phyloP scores from a whole-genome alignment of 179 eudicot genomes.

The Beta lomatogona region DNA sequence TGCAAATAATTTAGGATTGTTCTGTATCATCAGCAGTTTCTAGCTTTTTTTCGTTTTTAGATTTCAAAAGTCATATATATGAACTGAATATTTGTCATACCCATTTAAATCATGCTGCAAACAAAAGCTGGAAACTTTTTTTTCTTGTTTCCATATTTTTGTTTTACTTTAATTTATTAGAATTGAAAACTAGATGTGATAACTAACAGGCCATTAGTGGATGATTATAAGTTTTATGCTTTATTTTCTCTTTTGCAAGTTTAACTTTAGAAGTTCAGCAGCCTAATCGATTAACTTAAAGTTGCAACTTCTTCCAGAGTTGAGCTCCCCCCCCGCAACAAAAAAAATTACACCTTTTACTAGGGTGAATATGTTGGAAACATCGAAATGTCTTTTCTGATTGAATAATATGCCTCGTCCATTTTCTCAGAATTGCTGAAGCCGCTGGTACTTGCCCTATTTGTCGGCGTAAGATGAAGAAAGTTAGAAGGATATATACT shows the following conservation, averaged over 20 bases:
- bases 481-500: slow-evolving; percentile 67
- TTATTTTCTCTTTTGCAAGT: not conserved
- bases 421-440: slow-evolving; percentile 44
- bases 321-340: not conserved
- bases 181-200: too few relatives aligned
- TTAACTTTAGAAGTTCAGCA: not conserved
- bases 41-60: too few relatives aligned
- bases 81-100: too few relatives aligned
- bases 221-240: too few relatives aligned
- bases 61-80: too few relatives aligned
- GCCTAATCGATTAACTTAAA: not conserved
- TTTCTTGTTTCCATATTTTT: too few relatives aligned
- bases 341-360: not conserved
- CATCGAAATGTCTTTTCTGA: not conserved
- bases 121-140: too few relatives aligned
- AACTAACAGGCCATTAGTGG: too few relatives aligned
- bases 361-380: not conserved
- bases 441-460: slow-evolving; percentile 71
- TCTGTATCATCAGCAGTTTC: too few relatives aligned
- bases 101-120: too few relatives aligned
- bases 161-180: too few relatives aligned
- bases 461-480: slow-evolving; percentile 70
- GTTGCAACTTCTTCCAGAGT: not conserved
- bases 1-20: too few relatives aligned
- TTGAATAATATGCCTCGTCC: not conserved